phyloP scores from a whole-genome alignment of 1,284 basidiomycete species.

The Wallemia hederae region DNA sequence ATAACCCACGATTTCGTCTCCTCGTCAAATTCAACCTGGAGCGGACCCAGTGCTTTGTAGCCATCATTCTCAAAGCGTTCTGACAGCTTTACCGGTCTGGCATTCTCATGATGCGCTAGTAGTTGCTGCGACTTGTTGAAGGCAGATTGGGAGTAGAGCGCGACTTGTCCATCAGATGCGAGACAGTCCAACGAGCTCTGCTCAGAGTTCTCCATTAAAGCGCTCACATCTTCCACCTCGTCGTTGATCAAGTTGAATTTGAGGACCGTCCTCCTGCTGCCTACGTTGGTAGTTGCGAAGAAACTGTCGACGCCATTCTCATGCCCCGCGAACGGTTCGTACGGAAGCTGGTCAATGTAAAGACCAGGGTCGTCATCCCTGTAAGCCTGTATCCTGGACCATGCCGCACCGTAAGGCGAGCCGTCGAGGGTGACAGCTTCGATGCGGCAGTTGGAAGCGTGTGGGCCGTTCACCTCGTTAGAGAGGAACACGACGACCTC shows the following conservation, averaged over 20 bases:
- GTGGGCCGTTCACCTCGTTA: constrained; percentile 27
- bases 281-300: constrained; percentile 24
- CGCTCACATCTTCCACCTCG: constrained; percentile 18
- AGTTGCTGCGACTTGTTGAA: neutral
- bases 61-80: neutral
- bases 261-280: constrained; percentile 24
- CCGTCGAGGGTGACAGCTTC: constrained; percentile 16
- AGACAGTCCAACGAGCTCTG: constrained; percentile 19
- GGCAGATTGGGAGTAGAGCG: constrained; percentile 1
- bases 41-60: constrained; percentile 14
- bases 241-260: constrained; percentile 19
- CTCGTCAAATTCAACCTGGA: constrained; percentile 24
- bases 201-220: constrained; percentile 15
- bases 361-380: constrained; percentile 29
- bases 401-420: constrained; percentile 8
- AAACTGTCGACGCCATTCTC: constrained; percentile 13
- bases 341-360: constrained; percentile 25
- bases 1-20: constrained; percentile 12
- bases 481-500: constrained; percentile 26
- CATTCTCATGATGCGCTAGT: neutral
- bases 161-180: neutral
- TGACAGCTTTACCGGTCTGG: neutral
- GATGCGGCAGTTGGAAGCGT: constrained; percentile 27
- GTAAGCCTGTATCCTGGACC: constrained; percentile 16
- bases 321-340: constrained; percentile 20